phyloP scores from a whole-genome alignment of 352 stramenopile species.

The Phytophthora litchii region DNA sequence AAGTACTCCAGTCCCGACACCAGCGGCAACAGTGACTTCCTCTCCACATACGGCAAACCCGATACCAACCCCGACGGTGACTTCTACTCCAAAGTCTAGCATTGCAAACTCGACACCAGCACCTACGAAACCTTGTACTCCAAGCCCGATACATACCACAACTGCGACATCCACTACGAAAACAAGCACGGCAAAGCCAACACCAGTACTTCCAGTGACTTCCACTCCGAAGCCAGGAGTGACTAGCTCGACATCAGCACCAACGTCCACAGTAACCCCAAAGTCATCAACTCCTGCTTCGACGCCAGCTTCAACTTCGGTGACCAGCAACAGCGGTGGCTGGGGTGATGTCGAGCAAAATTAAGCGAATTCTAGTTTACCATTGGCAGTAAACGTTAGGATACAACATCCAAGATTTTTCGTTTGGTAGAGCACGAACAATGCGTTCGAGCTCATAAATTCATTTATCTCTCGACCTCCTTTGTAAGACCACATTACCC shows the following conservation, averaged over 20 bases:
- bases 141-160: no score
- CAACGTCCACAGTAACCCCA: neutral
- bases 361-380: slow-evolving; percentile 1
- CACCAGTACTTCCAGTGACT: no score
- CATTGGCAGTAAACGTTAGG: neutral
- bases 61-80: neutral
- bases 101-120: neutral
- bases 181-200: neutral
- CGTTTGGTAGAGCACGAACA: slow-evolving; percentile 5
- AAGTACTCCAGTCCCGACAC: neutral
- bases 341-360: slow-evolving; percentile 21
- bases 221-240: no score
- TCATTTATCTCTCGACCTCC: no score
- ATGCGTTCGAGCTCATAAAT: neutral
- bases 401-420: neutral
- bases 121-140: no score
- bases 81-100: neutral
- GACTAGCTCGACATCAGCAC: neutral
- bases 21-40: neutral
- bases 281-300: neutral
- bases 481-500: no score
- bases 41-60: neutral
- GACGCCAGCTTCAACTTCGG: slow-evolving; percentile 2
- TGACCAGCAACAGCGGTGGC: slow-evolving; percentile 3
- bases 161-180: neutral